Conservation (phyloP, 805 yeast genomes). For the Monosporozyma aquatica region DNA sequence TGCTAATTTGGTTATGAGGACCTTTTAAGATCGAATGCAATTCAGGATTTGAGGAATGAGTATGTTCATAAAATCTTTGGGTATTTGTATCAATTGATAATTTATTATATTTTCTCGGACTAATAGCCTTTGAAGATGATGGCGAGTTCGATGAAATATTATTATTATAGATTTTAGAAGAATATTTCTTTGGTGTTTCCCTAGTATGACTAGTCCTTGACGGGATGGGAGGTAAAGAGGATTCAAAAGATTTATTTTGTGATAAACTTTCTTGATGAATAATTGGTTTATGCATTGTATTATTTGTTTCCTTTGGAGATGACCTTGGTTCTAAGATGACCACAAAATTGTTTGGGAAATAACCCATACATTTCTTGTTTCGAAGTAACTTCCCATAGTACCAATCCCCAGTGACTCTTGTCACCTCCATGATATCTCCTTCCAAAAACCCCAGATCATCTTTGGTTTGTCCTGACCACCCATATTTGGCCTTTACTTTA, state of each 20-base stretch:
- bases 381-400: conserved; percentile 78
- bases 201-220: background rate
- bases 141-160: background rate
- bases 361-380: conserved; percentile 66
- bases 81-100: background rate
- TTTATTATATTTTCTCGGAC: background rate
- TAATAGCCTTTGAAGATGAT: background rate
- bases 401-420: conserved; percentile 83
- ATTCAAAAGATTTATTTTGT: background rate
- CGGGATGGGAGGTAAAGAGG: conserved; percentile 4
- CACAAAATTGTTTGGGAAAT: conserved; percentile 83
- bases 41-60: background rate
- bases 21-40: conserved; percentile 1
- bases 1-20: background rate
- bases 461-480: conserved; percentile 90
- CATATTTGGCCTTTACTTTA: conserved; percentile 70
- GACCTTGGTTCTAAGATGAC: conserved; percentile 39
- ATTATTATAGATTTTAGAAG: background rate
- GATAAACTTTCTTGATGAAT: background rate
- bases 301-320: conserved; percentile 4
- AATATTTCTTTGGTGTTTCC: background rate
- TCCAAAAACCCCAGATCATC: conserved; percentile 90
- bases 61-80: background rate
- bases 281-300: background rate
- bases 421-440: conserved; percentile 84